Percentiles rank a stretch among this genome's conserved stretches.
These are phyloP conservation scores for Hypoxylon sp. DNA, from an alignment of 2,329 filamentous ascomycete species.

Conservation along the genomic window DNA sequence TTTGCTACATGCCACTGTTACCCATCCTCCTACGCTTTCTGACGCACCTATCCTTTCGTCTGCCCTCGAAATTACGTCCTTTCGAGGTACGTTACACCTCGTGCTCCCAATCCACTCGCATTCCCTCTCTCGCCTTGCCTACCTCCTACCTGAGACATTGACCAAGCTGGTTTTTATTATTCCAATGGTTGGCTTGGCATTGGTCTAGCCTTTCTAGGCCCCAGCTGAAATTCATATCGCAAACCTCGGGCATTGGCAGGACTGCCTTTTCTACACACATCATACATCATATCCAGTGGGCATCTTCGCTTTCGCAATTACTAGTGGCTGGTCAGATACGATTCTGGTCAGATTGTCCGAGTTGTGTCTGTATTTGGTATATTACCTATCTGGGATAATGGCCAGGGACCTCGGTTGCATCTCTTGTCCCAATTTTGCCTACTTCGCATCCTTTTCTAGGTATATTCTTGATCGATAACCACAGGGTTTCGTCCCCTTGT, in stretches of 20 bases:
- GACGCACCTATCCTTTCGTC: slow-evolving; percentile 28
- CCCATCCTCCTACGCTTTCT: slow-evolving; percentile 7
- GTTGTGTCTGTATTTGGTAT: slow-evolving; percentile 23
- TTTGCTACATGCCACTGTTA: neutral
- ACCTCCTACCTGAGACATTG: slow-evolving; percentile 8
- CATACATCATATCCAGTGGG: neutral
- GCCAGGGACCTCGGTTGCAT: slow-evolving; percentile 25
- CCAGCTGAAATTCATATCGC: slow-evolving; percentile 8
- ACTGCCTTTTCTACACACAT: neutral
- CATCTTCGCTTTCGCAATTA: slow-evolving; percentile 20
- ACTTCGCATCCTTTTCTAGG: slow-evolving; percentile 32
- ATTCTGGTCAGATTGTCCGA: slow-evolving; percentile 39
- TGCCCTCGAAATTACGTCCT: slow-evolving; percentile 29
- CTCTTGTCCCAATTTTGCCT: slow-evolving; percentile 12
- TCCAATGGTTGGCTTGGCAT: slow-evolving; percentile 6
- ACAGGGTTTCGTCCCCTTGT: slow-evolving; percentile 38
- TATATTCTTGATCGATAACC: slow-evolving; percentile 25
- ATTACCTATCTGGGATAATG: slow-evolving; percentile 11
- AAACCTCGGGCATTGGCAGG: slow-evolving; percentile 1
- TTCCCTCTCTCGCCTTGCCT: slow-evolving; percentile 14
- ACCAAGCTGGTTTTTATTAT: slow-evolving; percentile 5
- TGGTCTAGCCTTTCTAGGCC: neutral
- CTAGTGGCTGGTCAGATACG: slow-evolving; percentile 30
- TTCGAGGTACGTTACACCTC: slow-evolving; percentile 36
- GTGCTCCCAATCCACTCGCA: slow-evolving; percentile 13